Evolutionary conservation across 2,329 filamentous ascomycete species (phyloP), one percentile per base, ranked within the genome.

Genomic region (Capronia coronata): DNA sequence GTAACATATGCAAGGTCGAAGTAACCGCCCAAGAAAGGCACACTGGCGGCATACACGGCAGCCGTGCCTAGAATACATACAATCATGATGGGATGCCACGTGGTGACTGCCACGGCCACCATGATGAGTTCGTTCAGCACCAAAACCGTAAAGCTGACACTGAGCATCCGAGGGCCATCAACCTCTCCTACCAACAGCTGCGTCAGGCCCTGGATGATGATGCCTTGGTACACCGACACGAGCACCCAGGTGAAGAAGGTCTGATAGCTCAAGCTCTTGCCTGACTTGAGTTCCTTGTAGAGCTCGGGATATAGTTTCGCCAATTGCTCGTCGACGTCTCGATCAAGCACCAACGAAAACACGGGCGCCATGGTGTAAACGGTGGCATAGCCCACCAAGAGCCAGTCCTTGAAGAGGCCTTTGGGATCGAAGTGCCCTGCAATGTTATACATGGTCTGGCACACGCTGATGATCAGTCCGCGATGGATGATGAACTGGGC

Each of bases 401-500:
- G 79, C 90, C 91, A 98, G 65, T 97, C 88, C 72, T 84, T 88
- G 75, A 97, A 98, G 7, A 98, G 73, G 23, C 91, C 93, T 61
- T 94, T 88, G 0, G 93, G 94, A 65, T 96, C 88, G 64, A 96
- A 96, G 53, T 85, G 80, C 51, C 87, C 84, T 4, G 91, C 90
- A 54, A 97, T 94, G 65, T 87, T 94, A 73, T 91, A 98, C 77
- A 98, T 89, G 0, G 93, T 97, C 71, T 98, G 93, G 62, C 90
- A 96, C 22, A 97, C 89, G 46, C 82, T 84, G 63, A 98, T 94
- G 63, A 98, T 95, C 38, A 98, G 74, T 43, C 93, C 93, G 62
- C 93, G 86, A 65, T 98, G 94, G 62, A 98, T 98, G 62, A 98
- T 91, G 68, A 98, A 98, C 67, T 97, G 94, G 0, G 87, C 89